Base-by-base conservation (phyloP, 1,139 yeast genomes). In the Pneumocystis sp. region DNA sequence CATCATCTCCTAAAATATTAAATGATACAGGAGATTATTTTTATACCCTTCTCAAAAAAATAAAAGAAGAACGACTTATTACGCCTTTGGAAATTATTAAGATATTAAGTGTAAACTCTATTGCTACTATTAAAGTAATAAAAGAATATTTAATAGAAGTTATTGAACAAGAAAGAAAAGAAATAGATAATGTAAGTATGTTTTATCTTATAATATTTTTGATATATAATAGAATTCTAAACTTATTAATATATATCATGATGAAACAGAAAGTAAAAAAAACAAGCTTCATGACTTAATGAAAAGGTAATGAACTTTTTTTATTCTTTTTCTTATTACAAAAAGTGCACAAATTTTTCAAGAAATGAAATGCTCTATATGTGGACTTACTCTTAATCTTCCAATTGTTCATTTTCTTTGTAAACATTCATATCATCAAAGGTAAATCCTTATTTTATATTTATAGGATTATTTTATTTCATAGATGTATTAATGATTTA, bases 361-460 rank as follows among this genome's bases (percentile, higher is more conserved):
- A 71, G 83, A 85, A 69, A 81, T 85, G 34, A 80, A 80, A 63
- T 95, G 98, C 74, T 79, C 85, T 25, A 80, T 85, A 7, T 95
- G 98, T 73, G 79, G 83, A 19, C 78, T 82, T 64, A 80, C 83
- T 35, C 76, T 93, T 42, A 96, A 89, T 67, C 80, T 86, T 65
- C 97, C 97, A 0, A 82, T 86, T 8, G 82, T 88, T 0, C 96
- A 89, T 72, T 95, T 91, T 77, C 83, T 85, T 68, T 93, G 98
- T 76, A 82, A 82, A 65, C 98, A 93, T 72, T 85, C 95, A 2
- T 90, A 83, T 72, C 98, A 93, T 73, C 89, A 87, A 70, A 79
- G 88, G 64, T 95, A 98, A 72, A 75, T 93, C 31, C 10, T 59
- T 12, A 37, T 59, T 59, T 59, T 42, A 39, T 70, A 17, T 64